Evolutionary conservation across 371 early-diverging fungal species (phyloP).

Genomic region (Syncephalis fuscata): DNA sequence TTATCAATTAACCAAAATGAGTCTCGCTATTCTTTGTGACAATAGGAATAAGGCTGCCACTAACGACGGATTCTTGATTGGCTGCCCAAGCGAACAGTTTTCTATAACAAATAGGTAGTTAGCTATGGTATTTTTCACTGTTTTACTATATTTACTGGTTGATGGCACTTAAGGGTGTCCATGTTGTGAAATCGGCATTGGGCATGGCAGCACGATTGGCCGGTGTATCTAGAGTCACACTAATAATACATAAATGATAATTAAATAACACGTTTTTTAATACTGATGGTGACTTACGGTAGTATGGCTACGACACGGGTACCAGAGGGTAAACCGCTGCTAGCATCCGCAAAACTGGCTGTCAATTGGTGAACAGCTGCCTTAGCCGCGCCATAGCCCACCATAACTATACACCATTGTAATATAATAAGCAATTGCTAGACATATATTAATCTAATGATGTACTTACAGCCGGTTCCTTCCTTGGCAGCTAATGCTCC

Average conservation of each 20-base stretch:
- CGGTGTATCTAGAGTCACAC: constrained; percentile 83
- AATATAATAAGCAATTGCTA: background rate
- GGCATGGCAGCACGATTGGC: constrained; percentile 83
- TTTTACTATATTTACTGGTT: constrained; percentile 34
- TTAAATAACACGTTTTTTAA: background rate
- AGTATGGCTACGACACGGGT: constrained; percentile 56
- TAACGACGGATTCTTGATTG: constrained; percentile 18
- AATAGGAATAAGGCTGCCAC: constrained; percentile 32
- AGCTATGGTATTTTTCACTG: background rate
- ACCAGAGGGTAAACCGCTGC: constrained; percentile 57
- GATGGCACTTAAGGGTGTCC: constrained; percentile 73
- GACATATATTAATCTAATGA: background rate
- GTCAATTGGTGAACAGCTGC: constrained; percentile 88
- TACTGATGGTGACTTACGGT: constrained; percentile 41
- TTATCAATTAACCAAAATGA: constrained; percentile 21
- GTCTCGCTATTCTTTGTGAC: constrained; percentile 30
- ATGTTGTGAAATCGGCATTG: constrained; percentile 62
- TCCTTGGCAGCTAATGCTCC: constrained; percentile 66
- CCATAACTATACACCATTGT: constrained; percentile 29
- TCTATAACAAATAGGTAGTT: constrained; percentile 10
- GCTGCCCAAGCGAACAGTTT: constrained; percentile 30
- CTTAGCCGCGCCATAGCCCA: constrained; percentile 93
- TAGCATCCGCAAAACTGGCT: constrained; percentile 47
- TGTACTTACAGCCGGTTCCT: constrained; percentile 22
- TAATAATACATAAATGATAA: constrained; percentile 8